These are phyloP conservation scores for Entrophospora sp. DNA, from an alignment of 192 early-diverging fungal species.

Conservation along the genomic window DNA sequence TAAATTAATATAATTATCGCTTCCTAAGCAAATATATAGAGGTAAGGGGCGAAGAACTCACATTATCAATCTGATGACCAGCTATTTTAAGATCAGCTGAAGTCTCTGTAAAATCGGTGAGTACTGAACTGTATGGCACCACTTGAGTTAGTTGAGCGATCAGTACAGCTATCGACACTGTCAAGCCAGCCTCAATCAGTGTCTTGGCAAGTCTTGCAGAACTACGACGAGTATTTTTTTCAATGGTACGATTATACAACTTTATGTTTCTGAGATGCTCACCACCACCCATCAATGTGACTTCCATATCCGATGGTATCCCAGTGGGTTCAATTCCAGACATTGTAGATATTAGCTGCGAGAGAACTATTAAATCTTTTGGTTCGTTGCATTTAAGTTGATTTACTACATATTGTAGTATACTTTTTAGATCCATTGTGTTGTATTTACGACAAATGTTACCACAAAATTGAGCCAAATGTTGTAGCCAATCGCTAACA, in stretches of 20 bases:
- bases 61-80: constrained; percentile 50
- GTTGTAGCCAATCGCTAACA: constrained; percentile 50
- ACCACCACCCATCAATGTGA: constrained; percentile 54
- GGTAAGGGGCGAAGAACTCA: no score
- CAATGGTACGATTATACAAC: constrained; percentile 37
- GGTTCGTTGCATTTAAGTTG: constrained; percentile 47
- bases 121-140: no score
- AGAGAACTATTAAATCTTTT: constrained; percentile 57
- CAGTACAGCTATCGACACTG: constrained; percentile 43
- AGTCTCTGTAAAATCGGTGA: constrained; percentile 27
- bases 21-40: no score
- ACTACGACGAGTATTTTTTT: constrained; percentile 44
- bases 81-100: constrained; percentile 48
- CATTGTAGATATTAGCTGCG: constrained; percentile 65
- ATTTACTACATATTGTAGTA: constrained; percentile 57
- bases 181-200: constrained; percentile 45
- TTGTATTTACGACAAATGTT: constrained; percentile 54
- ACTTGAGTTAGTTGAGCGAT: constrained; percentile 53
- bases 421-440: constrained; percentile 51
- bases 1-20: no score
- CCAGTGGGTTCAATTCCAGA: constrained; percentile 54
- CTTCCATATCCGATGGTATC: constrained; percentile 46
- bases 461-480: constrained; percentile 56
- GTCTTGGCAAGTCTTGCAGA: constrained; percentile 43
- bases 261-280: constrained; percentile 51